Evolutionary conservation across 495 filamentous ascomycete genomes (phyloP).

Genomic region (Ramalina peruviana): DNA sequence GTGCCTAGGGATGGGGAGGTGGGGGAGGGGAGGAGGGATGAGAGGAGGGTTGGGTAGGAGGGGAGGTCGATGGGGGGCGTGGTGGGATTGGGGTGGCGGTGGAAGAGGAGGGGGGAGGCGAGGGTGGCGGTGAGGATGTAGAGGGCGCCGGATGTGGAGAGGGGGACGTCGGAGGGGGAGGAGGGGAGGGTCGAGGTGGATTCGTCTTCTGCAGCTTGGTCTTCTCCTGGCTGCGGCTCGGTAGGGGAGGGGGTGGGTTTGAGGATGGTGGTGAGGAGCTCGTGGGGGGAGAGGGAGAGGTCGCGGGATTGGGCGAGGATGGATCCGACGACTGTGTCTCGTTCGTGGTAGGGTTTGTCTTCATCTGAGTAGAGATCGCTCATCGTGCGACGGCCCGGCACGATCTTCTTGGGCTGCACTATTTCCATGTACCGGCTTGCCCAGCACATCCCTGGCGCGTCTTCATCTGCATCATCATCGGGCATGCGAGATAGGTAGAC

Average conservation of each 20-base stretch:
- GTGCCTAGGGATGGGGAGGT: slow-evolving; percentile 14
- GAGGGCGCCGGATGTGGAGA: slow-evolving; percentile 21
- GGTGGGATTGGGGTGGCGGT: neutral
- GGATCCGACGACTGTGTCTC: slow-evolving; percentile 62
- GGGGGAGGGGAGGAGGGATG: slow-evolving; percentile 18
- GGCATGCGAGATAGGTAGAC: slow-evolving; percentile 48
- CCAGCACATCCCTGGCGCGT: slow-evolving; percentile 59
- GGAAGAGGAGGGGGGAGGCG: slow-evolving; percentile 20
- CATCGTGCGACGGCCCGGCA: slow-evolving; percentile 42
- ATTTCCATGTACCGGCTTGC: slow-evolving; percentile 63
- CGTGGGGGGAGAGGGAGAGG: slow-evolving; percentile 39
- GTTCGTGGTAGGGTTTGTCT: slow-evolving; percentile 41
- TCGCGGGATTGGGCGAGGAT: slow-evolving; percentile 65
- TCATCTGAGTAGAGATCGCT: slow-evolving; percentile 47
- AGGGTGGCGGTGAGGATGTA: slow-evolving; percentile 26
- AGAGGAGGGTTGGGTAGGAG: slow-evolving; percentile 23
- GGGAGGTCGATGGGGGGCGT: slow-evolving; percentile 18
- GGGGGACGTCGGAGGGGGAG: slow-evolving; percentile 13
- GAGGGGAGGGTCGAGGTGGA: slow-evolving; percentile 14
- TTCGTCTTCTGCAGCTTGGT: neutral
- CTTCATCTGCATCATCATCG: slow-evolving; percentile 23
- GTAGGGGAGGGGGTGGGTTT: slow-evolving; percentile 13
- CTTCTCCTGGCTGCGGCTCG: neutral
- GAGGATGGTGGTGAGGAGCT: slow-evolving; percentile 34
- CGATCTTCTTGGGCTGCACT: slow-evolving; percentile 43